These are phyloP conservation scores for Rhynchosporium secalis DNA, from an alignment of 2,329 filamentous ascomycete genomes.

Conservation along the genomic window DNA sequence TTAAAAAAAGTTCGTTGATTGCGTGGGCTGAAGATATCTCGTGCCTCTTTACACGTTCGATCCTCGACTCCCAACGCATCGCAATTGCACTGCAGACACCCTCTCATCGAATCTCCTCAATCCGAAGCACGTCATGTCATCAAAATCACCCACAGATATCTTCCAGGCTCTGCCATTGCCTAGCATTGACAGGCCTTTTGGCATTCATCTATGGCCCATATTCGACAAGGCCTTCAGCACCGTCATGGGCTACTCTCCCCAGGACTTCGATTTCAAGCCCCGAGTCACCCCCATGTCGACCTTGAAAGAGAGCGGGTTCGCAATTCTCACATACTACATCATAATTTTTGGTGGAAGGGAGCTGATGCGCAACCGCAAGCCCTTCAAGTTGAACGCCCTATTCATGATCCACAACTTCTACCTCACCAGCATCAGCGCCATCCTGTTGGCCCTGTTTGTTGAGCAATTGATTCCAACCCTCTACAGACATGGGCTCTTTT, in stretches of 20 bases:
- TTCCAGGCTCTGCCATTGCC: slow-evolving; percentile 64
- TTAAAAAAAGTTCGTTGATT: slow-evolving; percentile 7
- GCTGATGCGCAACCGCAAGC: slow-evolving; percentile 81
- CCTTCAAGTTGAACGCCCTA: slow-evolving; percentile 82
- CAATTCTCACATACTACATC: slow-evolving; percentile 86
- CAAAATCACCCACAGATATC: slow-evolving; percentile 31
- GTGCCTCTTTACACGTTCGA: slow-evolving; percentile 18
- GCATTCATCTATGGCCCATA: slow-evolving; percentile 87
- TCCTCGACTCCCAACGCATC: slow-evolving; percentile 11
- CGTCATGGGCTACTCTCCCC: slow-evolving; percentile 76
- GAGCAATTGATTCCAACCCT: slow-evolving; percentile 89
- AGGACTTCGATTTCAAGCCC: slow-evolving; percentile 81
- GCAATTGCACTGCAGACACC: slow-evolving; percentile 21
- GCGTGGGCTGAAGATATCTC: slow-evolving; percentile 18
- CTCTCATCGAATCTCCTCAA: slow-evolving; percentile 5
- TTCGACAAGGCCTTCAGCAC: slow-evolving; percentile 84
- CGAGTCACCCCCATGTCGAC: slow-evolving; percentile 89
- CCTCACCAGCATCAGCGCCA: slow-evolving; percentile 80
- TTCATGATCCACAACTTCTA: slow-evolving; percentile 98
- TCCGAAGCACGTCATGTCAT: slow-evolving; percentile 14
- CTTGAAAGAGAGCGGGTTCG: slow-evolving; percentile 75
- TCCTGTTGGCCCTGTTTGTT: slow-evolving; percentile 79
- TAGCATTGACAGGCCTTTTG: slow-evolving; percentile 88
- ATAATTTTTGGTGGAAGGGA: slow-evolving; percentile 92
- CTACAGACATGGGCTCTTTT: slow-evolving; percentile 79